Evolutionary conservation across 257 asterid genomes (phyloP).

Genomic region (Plantago elongata): DNA sequence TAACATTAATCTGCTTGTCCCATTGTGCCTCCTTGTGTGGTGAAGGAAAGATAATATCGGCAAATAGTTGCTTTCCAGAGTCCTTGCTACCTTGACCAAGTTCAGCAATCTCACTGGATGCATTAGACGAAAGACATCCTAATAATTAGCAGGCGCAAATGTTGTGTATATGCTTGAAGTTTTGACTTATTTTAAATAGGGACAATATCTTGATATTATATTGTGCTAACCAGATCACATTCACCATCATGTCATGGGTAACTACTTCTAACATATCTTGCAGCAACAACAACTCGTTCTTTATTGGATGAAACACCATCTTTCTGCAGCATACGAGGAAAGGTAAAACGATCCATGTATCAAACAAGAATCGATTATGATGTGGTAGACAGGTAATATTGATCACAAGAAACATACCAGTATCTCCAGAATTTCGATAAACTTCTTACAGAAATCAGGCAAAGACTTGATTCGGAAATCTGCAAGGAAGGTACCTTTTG

Average conservation of each 20-base stretch:
- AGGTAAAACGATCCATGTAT: constrained; percentile 5
- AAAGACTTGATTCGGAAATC: constrained; percentile 74
- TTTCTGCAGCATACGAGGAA: constrained; percentile 50
- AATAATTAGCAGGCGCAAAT: constrained; percentile 10
- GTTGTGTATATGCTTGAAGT: background rate
- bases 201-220: constrained; percentile 3
- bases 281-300: constrained; percentile 73
- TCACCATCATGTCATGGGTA: constrained; percentile 91
- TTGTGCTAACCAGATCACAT: constrained; percentile 67
- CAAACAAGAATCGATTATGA: constrained; percentile 2
- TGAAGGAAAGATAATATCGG: constrained; percentile 74
- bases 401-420: constrained; percentile 52
- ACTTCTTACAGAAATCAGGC: constrained; percentile 73
- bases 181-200: background rate
- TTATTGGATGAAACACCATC: constrained; percentile 61
- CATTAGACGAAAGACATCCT: constrained; percentile 8
- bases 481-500: constrained; percentile 64
- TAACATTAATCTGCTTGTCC: constrained; percentile 78
- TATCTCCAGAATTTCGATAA: constrained; percentile 80
- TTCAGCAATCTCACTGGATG: constrained; percentile 72
- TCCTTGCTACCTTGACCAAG: constrained; percentile 77
- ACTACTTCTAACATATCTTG: constrained; percentile 94
- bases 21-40: constrained; percentile 72
- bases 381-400: constrained; percentile 3
- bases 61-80: constrained; percentile 80